A percentile compares a stretch with the other conserved stretches of the same genome.
phyloP scores from a whole-genome alignment of 2,329 filamentous ascomycete genomes.

The Aspergillus fructus region DNA sequence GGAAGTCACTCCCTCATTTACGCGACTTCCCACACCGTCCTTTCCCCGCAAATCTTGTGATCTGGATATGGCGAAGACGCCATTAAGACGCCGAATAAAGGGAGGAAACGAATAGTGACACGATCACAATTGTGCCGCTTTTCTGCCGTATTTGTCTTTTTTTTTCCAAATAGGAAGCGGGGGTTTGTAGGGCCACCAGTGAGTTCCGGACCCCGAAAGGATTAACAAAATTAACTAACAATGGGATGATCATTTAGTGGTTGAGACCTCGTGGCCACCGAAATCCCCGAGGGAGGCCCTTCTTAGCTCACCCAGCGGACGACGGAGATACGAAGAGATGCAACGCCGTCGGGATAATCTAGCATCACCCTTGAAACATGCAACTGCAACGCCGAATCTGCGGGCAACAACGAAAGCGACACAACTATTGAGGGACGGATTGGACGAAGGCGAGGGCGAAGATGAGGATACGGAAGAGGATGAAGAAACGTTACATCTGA shows the following conservation, averaged over 20 bases:
- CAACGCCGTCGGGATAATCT: slow-evolving; percentile 67
- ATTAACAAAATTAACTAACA: slow-evolving; percentile 2
- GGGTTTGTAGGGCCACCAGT: slow-evolving; percentile 23
- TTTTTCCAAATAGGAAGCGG: not conserved
- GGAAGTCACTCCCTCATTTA: not conserved
- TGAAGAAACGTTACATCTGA: slow-evolving; percentile 83
- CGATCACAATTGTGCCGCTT: not conserved
- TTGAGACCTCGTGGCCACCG: slow-evolving; percentile 59
- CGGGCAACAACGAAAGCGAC: slow-evolving; percentile 28
- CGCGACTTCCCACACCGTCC: slow-evolving; percentile 7
- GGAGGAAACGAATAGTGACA: not conserved
- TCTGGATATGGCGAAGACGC: slow-evolving; percentile 15
- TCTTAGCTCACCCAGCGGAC: slow-evolving; percentile 72
- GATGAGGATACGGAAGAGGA: slow-evolving; percentile 72
- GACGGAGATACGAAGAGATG: slow-evolving; percentile 69
- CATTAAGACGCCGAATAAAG: not conserved
- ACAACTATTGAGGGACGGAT: slow-evolving; percentile 31
- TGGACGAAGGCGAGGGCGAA: slow-evolving; percentile 49
- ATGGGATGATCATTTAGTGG: slow-evolving; percentile 29
- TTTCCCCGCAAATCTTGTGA: slow-evolving; percentile 12
- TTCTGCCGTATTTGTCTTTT: not conserved
- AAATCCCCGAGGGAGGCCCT: slow-evolving; percentile 63
- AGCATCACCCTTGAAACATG: slow-evolving; percentile 62
- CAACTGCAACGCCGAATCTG: slow-evolving; percentile 43
- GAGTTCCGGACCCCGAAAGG: slow-evolving; percentile 10